These are phyloP conservation scores for Aspergillus incahuasiensis DNA, from an alignment of 495 filamentous ascomycete species.

Conservation along the genomic window DNA sequence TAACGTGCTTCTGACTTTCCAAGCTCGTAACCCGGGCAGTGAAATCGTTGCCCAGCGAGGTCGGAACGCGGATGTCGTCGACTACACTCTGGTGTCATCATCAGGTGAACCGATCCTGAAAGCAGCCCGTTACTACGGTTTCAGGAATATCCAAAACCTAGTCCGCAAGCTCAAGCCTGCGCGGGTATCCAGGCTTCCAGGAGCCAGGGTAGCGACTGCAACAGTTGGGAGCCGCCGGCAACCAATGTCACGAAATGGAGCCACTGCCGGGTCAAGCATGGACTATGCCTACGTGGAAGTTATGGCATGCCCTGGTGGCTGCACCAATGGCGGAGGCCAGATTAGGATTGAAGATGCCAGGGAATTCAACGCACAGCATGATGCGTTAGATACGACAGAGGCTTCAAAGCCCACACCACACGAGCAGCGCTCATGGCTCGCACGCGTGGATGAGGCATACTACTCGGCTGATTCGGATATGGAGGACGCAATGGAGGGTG, in stretches of 20 bases:
- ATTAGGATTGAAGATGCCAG: constrained; percentile 77
- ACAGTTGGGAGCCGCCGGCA: constrained; percentile 39
- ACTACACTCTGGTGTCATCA: constrained; percentile 60
- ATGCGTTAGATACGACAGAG: constrained; percentile 16
- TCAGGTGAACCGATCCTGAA: constrained; percentile 61
- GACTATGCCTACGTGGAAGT: constrained; percentile 93
- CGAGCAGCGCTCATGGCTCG: constrained; percentile 84
- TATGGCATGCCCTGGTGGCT: constrained; percentile 97
- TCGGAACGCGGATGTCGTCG: constrained; percentile 84
- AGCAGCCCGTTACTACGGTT: constrained; percentile 90
- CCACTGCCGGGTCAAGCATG: constrained; percentile 33
- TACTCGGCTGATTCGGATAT: constrained; percentile 70
- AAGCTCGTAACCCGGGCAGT: constrained; percentile 63
- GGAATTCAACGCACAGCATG: constrained; percentile 20
- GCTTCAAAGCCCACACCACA: constrained; percentile 54
- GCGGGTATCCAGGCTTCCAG: constrained; percentile 68
- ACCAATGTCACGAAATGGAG: constrained; percentile 30
- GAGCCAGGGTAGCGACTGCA: constrained; percentile 48
- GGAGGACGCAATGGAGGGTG: constrained; percentile 22
- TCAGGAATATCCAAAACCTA: constrained; percentile 96
- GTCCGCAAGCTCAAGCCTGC: constrained; percentile 84
- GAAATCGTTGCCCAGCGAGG: constrained; percentile 64
- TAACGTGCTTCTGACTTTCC: constrained; percentile 70
- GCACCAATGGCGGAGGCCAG: constrained; percentile 95
- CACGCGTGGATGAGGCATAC: constrained; percentile 87